phyloP scores from a whole-genome alignment of 169 alveolate species.

The Plasmodium gonderi region DNA sequence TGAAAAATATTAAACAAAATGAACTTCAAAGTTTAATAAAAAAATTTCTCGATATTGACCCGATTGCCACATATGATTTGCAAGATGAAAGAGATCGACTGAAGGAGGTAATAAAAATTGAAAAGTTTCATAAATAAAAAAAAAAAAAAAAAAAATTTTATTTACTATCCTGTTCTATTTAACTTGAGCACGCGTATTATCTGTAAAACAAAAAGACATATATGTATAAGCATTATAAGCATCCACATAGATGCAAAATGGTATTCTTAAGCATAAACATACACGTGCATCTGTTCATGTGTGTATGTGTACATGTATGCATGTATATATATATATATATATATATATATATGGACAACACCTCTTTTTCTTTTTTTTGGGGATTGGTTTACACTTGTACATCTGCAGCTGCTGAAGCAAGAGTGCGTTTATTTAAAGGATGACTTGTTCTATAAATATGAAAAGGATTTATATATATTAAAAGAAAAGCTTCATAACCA shows the following conservation, averaged over 20 bases:
- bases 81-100: slow-evolving; percentile 4
- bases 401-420: slow-evolving; percentile 13
- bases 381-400: too few species aligned
- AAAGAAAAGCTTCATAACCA: slow-evolving; percentile 53
- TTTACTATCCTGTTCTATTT: too few species aligned
- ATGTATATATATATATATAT: not conserved
- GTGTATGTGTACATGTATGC: too few species aligned
- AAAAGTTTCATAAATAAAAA: not conserved
- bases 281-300: too few species aligned
- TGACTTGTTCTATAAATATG: slow-evolving; percentile 6
- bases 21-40: slow-evolving; percentile 32
- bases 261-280: too few species aligned
- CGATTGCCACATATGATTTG: slow-evolving; percentile 5
- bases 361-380: not conserved
- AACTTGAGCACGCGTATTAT: too few species aligned
- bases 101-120: slow-evolving; percentile 39
- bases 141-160: too few species aligned
- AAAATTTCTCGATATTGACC: slow-evolving; percentile 25
- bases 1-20: slow-evolving; percentile 27
- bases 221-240: too few species aligned
- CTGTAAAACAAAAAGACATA: too few species aligned
- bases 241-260: too few species aligned
- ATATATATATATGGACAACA: not conserved
- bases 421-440: slow-evolving; percentile 39
- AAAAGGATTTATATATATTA: slow-evolving; percentile 41